Conservation (phyloP, 2,329 filamentous ascomycete genomes). For the Ambrosiella beaveri region DNA sequence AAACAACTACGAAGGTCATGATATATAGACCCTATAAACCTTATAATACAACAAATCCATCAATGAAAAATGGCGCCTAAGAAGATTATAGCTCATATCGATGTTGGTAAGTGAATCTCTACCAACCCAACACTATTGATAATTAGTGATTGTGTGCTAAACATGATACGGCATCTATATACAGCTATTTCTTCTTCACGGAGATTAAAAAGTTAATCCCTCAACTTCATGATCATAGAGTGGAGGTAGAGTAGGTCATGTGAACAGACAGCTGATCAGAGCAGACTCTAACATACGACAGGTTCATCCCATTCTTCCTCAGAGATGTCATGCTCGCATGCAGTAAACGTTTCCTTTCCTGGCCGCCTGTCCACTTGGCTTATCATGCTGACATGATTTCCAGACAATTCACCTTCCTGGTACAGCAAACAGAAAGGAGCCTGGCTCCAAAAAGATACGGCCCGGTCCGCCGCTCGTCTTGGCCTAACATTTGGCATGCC, state of each 20-base stretch:
- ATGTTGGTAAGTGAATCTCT: background rate
- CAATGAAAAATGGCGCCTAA: background rate
- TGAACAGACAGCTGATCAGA: too few species aligned
- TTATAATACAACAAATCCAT: too few species aligned
- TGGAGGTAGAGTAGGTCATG: slow-evolving; percentile 46
- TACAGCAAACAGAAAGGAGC: slow-evolving; percentile 46
- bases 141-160: background rate
- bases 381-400: background rate
- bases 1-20: too few species aligned
- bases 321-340: slow-evolving; percentile 45
- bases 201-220: slow-evolving; percentile 40
- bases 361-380: background rate
- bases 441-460: slow-evolving; percentile 31
- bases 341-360: slow-evolving; percentile 22
- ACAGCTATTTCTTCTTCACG: slow-evolving; percentile 38
- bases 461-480: slow-evolving; percentile 23
- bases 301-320: slow-evolving; percentile 55
- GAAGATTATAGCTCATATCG: slow-evolving; percentile 1
- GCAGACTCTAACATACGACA: slow-evolving; percentile 18
- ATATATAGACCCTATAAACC: too few species aligned
- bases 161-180: slow-evolving; percentile 39
- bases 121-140: background rate
- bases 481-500: slow-evolving; percentile 23
- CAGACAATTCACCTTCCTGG: slow-evolving; percentile 64
- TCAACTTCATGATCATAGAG: slow-evolving; percentile 36